Conservation (phyloP, 1,284 basidiomycete species). For the Rhodotorula sp. region DNA sequence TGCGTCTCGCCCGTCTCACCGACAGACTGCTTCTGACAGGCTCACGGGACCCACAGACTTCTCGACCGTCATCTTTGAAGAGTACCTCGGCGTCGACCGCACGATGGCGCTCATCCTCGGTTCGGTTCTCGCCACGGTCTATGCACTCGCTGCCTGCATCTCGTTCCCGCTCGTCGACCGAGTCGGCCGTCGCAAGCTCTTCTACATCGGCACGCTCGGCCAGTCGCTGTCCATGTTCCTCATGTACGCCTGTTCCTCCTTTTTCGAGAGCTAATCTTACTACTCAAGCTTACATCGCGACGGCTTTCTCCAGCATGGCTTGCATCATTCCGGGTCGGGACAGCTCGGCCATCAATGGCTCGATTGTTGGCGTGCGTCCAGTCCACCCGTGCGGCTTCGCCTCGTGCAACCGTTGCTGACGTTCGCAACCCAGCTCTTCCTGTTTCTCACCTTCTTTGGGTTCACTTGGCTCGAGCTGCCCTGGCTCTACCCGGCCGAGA, state of each 20-base stretch:
- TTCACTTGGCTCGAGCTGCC: conserved; percentile 53
- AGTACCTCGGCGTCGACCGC: conserved; percentile 51
- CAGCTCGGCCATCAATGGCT: conserved; percentile 48
- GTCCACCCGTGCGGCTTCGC: too few species aligned
- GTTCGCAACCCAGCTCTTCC: conserved; percentile 49
- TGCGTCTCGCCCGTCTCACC: neutral
- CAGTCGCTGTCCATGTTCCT: conserved; percentile 57
- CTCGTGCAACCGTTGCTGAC: too few species aligned
- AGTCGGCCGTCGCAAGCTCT: conserved; percentile 56
- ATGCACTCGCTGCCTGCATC: conserved; percentile 55
- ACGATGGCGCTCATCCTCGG: conserved; percentile 54
- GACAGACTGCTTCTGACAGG: too few species aligned
- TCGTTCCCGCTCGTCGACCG: conserved; percentile 57
- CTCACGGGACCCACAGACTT: conserved; percentile 44
- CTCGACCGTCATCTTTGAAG: conserved; percentile 55
- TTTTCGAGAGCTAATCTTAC: too few species aligned
- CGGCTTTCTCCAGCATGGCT: conserved; percentile 46
- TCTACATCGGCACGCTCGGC: conserved; percentile 56
- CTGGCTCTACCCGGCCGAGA: conserved; percentile 59
- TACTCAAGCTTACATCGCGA: too few species aligned
- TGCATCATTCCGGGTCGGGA: conserved; percentile 48
- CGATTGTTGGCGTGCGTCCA: conserved; percentile 51
- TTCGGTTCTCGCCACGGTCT: conserved; percentile 57
- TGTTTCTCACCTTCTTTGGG: conserved; percentile 49
- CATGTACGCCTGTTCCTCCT: conserved; percentile 39